These are phyloP conservation scores for Paecilomyces variotii DNA, from an alignment of 2,329 filamentous ascomycete genomes.

Conservation along the genomic window DNA sequence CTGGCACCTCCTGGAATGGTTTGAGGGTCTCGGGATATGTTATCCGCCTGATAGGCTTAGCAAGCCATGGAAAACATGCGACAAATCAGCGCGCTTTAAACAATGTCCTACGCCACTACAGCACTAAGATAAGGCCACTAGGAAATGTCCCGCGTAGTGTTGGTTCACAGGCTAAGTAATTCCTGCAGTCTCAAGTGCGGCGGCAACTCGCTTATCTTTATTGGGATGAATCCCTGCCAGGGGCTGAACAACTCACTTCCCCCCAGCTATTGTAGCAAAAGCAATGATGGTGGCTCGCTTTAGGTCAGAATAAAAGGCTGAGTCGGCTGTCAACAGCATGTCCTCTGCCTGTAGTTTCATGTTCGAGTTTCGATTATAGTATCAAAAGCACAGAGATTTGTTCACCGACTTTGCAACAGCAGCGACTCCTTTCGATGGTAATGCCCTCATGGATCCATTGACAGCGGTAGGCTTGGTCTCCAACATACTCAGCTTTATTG, in stretches of 20 bases:
- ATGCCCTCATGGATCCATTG: conserved; percentile 17
- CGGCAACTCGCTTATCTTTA: neutral
- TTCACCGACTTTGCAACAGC: neutral
- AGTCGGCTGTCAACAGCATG: neutral
- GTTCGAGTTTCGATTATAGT: neutral
- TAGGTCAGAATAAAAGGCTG: neutral
- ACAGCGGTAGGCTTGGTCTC: conserved; percentile 17
- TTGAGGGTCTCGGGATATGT: too few species aligned
- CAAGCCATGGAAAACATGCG: too few species aligned
- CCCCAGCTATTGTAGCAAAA: neutral
- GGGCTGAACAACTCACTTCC: neutral
- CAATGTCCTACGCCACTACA: neutral
- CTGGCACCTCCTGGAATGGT: too few species aligned
- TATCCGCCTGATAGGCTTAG: too few species aligned
- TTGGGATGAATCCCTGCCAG: neutral
- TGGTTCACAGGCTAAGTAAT: neutral
- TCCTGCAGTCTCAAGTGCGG: neutral
- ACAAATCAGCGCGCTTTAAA: neutral
- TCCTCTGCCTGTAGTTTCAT: neutral
- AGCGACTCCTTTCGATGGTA: neutral
- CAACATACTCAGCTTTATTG: conserved; percentile 14
- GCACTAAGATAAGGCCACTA: neutral
- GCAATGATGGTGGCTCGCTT: neutral
- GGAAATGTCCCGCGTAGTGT: neutral
- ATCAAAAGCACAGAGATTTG: neutral